Percentiles rank a stretch among this genome's conserved stretches.
Conservation (phyloP, 2,329 filamentous ascomycete genomes). For the Fusarium sp. region DNA sequence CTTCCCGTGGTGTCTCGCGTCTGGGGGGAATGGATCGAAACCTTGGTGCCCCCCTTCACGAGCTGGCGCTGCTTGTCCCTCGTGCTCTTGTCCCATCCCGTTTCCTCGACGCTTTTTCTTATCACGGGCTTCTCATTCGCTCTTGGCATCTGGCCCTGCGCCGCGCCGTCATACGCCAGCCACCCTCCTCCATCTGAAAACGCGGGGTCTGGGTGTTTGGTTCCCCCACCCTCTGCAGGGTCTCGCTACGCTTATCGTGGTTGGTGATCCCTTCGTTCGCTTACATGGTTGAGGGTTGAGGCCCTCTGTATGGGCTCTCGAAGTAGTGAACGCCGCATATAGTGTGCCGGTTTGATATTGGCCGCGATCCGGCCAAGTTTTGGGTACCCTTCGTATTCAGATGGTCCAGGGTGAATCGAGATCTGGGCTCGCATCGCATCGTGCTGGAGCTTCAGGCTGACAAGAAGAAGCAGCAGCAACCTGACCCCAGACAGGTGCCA, state of each 20-base stretch:
- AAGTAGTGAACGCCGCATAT: constrained; percentile 15
- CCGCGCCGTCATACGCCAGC: constrained; percentile 41
- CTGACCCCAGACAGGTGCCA: constrained; percentile 9
- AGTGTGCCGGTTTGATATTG: constrained; percentile 6
- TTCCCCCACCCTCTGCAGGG: constrained; percentile 44
- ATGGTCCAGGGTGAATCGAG: constrained; percentile 6
- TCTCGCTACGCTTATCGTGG: constrained; percentile 27
- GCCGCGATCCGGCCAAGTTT: neutral
- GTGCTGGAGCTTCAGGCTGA: constrained; percentile 12
- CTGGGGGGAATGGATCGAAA: constrained; percentile 42
- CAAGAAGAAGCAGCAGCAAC: neutral
- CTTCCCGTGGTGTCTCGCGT: neutral
- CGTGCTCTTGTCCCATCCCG: constrained; percentile 39
- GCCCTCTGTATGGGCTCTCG: constrained; percentile 15
- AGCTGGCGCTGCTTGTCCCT: constrained; percentile 22
- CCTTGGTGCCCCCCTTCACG: constrained; percentile 34
- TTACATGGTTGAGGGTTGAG: constrained; percentile 10
- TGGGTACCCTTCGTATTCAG: neutral
- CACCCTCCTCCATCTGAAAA: constrained; percentile 34
- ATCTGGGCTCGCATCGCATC: constrained; percentile 14
- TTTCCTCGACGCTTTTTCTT: constrained; percentile 37
- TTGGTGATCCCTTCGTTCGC: constrained; percentile 25
- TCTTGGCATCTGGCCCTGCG: constrained; percentile 35
- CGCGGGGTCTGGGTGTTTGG: constrained; percentile 42
- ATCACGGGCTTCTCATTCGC: constrained; percentile 45